Evolutionary conservation across 2,329 filamentous ascomycete species (phyloP), one percentile per base, ranked within the genome.

Genomic region (Beauveria scarabaeidicola): DNA sequence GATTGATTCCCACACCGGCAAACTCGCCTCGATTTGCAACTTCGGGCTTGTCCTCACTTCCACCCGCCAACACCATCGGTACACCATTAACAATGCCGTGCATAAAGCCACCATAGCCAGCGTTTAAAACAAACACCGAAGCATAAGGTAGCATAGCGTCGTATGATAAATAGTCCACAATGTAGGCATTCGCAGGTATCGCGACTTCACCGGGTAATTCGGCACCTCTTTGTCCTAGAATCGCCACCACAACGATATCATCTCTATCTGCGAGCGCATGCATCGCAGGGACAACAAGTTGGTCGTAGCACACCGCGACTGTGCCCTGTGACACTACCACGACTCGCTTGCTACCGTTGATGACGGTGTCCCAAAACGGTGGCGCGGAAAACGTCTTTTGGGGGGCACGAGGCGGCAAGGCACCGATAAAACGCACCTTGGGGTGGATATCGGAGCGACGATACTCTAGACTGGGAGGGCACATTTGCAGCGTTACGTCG

Each of bases 321-420:
- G 79, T 82, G 5, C 79, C 79, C 63, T 81, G 79, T 1, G 74
- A 72, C 6, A 81, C 77, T 21, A 74, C 69, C 5, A 82, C 67
- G 25, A 82, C 63, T 54, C 72, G 74, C 59, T 74, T 76, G 21
- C 71, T 62, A 0, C 64, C 66, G 51, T 48, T 63, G 23, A 63
- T 66, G 10, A 70, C 64, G 17, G 82, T 68, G 5, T 76, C 73
- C 77, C 77, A 82, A 75, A 77, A 82, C 7, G 64, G 29, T 0
- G 80, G 79, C 41, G 69, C 71, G 2, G 59, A 58, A 36, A 71
- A 69, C 41, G 66, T 64, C 0, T 65, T 51, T 38, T 69, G 65
- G 57, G 71, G 11, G 3, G 65, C 61, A 43, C 70, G 70, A n/a
- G 68, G 69, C 0, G 74, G 71, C 5, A 77, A 61, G 4, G 70